A percentile compares a stretch with the other conserved stretches of the same genome.
Conservation (phyloP, 1,284 basidiomycete species). For the Salmacisia buchloeana region DNA sequence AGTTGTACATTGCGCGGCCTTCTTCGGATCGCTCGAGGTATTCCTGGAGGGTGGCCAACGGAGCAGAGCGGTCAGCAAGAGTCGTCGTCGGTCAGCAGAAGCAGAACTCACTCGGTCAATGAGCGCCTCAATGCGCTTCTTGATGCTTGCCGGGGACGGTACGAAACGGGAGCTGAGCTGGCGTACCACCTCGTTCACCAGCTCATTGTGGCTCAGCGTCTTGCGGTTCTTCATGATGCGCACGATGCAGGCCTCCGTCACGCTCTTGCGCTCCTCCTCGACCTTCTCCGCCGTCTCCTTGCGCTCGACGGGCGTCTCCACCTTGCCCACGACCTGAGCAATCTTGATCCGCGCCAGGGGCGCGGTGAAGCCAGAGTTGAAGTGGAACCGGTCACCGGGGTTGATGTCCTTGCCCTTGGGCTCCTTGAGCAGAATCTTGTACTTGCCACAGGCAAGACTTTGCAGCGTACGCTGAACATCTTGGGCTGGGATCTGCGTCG, state of each 20-base stretch:
- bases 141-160: conserved; percentile 78
- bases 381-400: conserved; percentile 73
- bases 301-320: conserved; percentile 80
- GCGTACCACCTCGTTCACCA: conserved; percentile 82
- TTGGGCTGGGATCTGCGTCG: conserved; percentile 60
- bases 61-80: background rate
- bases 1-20: conserved; percentile 34
- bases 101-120: conserved; percentile 62
- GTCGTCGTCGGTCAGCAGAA: background rate
- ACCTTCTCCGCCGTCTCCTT: conserved; percentile 85
- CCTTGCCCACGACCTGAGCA: conserved; percentile 74
- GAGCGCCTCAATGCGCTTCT: conserved; percentile 86
- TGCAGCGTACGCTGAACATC: conserved; percentile 89
- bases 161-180: conserved; percentile 79
- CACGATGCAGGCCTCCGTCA: conserved; percentile 65
- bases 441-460: conserved; percentile 94
- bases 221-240: conserved; percentile 97
- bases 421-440: conserved; percentile 83
- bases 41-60: conserved; percentile 15
- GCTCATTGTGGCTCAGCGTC: conserved; percentile 77
- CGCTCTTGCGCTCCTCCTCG: conserved; percentile 80
- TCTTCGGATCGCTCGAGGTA: conserved; percentile 37
- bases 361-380: conserved; percentile 75
- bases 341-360: conserved; percentile 89
- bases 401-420: conserved; percentile 79